Conservation (phyloP, 768 basidiomycete genomes). For the Boletus reticulatus region DNA sequence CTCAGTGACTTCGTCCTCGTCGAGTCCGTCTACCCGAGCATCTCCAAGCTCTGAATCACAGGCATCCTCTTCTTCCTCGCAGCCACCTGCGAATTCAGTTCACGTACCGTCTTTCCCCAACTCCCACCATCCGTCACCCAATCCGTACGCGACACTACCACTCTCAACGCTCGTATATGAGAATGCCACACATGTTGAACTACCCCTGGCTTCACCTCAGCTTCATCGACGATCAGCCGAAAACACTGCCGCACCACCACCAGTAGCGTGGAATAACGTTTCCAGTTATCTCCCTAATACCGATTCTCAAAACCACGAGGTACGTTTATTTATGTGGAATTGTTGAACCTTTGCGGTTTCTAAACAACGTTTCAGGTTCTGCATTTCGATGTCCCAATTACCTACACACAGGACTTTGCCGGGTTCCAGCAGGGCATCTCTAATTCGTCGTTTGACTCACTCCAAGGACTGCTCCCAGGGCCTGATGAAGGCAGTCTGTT, state of each 20-base stretch:
- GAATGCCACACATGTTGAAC: neutral
- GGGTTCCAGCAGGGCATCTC: neutral
- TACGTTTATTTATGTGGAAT: neutral
- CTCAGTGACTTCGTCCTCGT: conserved; percentile 13
- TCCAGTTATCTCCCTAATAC: neutral
- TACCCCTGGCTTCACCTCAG: neutral
- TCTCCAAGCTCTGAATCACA: conserved; percentile 14
- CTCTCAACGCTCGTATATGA: conserved; percentile 4
- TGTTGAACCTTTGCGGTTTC: neutral
- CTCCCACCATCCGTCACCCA: conserved; percentile 13
- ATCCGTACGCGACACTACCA: conserved; percentile 6
- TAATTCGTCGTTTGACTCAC: conserved; percentile 17
- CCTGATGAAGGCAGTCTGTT: conserved; percentile 37
- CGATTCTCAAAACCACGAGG: conserved; percentile 10
- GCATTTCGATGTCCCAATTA: conserved; percentile 13
- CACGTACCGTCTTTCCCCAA: conserved; percentile 4
- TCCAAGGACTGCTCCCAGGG: conserved; percentile 31
- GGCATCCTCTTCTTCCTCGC: conserved; percentile 19
- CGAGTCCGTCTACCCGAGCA: conserved; percentile 4
- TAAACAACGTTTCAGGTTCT: conserved; percentile 6
- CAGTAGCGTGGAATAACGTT: conserved; percentile 12
- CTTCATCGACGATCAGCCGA: neutral
- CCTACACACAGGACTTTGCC: conserved; percentile 4
- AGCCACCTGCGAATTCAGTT: neutral
- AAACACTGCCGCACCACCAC: neutral